Evolutionary conservation across 495 filamentous ascomycete genomes (phyloP), one percentile per base, ranked within the genome.

Genomic region (Astrothelium subdiscretum): DNA sequence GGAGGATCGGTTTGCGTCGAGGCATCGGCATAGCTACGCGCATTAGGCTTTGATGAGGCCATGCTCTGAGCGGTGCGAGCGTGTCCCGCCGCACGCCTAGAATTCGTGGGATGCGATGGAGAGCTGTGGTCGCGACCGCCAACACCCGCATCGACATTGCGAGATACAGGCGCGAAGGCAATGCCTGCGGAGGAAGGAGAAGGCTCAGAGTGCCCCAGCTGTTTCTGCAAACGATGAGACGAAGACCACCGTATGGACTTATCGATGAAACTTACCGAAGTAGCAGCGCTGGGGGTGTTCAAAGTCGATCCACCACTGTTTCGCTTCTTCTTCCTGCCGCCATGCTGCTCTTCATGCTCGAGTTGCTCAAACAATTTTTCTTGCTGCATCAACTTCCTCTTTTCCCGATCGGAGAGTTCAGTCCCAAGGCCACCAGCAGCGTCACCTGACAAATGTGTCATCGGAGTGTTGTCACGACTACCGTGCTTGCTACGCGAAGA

Each of bases 401-500:
- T 89, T 66, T 97, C 92, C 18, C 92, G 83, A 62, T 87, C 90
- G 4, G 91, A 94, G 4, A 90, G 79, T 69, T 89, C 90, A 1
- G 75, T 75, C 67, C 75, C 84, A 57, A 74, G 79, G 74, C 68
- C 81, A 67, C 44, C 62, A n/a, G 29, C 62, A 32, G 60, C 58
- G 68, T 79, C 66, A 74, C 80, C 63, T 72, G 81, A 67, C 74
- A 83, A 62, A 74, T 81, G 67, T 76, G 78, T 62, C 69, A 74
- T 78, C 0, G 90, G 91, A 6, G 90, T 95, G 70, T 90, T 76
- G 67, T 95, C 91, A 44, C 91, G 89, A 71, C 91, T 96, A 2
- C 77, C 82, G 26, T 87, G 83, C 63, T 90, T 91, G 64, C 85
- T 89, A 35, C 81, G 85, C 2, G 80, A 78, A 10, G 91, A 94